Percentiles rank a stretch among this genome's conserved stretches.
Conservation (phyloP, 2,329 filamentous ascomycete species). For the Alternaria sp. region DNA sequence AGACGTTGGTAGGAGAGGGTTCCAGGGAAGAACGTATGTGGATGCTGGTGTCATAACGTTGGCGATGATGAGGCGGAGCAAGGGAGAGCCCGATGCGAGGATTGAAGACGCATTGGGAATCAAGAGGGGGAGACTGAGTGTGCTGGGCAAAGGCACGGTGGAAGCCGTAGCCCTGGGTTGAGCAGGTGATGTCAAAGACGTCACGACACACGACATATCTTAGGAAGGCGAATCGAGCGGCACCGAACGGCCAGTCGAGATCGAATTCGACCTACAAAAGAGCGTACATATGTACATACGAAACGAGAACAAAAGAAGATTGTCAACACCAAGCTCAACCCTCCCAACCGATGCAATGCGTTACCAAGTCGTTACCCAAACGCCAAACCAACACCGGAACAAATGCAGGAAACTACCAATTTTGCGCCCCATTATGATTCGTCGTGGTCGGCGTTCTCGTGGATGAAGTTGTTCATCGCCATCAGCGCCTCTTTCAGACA, state of each 20-base stretch:
- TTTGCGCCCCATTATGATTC: constrained; percentile 23
- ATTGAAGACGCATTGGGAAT: constrained; percentile 44
- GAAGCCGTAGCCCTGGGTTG: constrained; percentile 28
- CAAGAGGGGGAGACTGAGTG: constrained; percentile 40
- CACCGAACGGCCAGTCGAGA: constrained; percentile 6
- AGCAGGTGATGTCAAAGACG: neutral
- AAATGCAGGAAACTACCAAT: constrained; percentile 8
- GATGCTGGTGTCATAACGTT: constrained; percentile 52
- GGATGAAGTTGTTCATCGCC: constrained; percentile 48
- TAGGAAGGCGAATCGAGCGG: neutral
- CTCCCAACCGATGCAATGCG: constrained; percentile 27
- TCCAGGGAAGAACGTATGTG: constrained; percentile 52
- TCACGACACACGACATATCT: neutral
- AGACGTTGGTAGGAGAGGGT: constrained; percentile 49
- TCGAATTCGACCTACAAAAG: constrained; percentile 22
- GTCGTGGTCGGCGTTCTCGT: constrained; percentile 41
- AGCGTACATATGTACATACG: constrained; percentile 25
- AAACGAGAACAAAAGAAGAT: constrained; percentile 15
- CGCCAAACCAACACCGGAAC: constrained; percentile 25
- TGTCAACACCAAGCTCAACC: constrained; percentile 10
- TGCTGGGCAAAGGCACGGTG: constrained; percentile 33
- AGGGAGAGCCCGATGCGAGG: constrained; percentile 36
- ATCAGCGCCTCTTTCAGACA: constrained; percentile 40
- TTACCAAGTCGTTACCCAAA: constrained; percentile 27
- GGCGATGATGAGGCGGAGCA: constrained; percentile 40